Percentiles rank a stretch among this genome's conserved stretches.
Conservation (phyloP, 768 basidiomycete species). For the Cyclocybe aegerita region DNA sequence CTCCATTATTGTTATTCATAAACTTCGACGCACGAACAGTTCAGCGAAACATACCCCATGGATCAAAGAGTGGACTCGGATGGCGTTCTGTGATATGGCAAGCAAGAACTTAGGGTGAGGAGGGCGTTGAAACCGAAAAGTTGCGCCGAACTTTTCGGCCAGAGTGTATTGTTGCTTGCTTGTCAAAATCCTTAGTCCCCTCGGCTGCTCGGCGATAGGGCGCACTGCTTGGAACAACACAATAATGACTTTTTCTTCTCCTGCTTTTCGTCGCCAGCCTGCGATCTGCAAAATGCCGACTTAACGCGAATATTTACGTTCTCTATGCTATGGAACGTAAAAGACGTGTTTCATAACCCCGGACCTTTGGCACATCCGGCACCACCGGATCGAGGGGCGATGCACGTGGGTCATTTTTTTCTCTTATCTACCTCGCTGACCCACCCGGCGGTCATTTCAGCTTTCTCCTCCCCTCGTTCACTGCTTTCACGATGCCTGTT, state of each 20-base stretch:
- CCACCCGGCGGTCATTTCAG: not conserved
- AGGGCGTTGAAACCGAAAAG: not conserved
- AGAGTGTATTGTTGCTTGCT: constrained; percentile 5
- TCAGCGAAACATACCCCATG: too few relatives aligned
- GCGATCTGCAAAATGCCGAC: too few relatives aligned
- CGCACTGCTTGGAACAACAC: too few relatives aligned
- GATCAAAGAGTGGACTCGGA: too few relatives aligned
- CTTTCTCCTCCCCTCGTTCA: constrained; percentile 11
- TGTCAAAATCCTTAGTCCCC: not conserved
- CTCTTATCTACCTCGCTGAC: constrained; percentile 7
- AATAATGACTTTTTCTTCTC: too few relatives aligned
- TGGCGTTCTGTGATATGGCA: too few relatives aligned
- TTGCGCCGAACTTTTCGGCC: not conserved
- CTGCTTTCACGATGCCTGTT: constrained; percentile 43
- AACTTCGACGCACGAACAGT: too few relatives aligned
- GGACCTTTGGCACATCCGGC: constrained; percentile 16
- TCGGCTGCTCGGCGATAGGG: too few relatives aligned
- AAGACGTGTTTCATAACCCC: constrained; percentile 5
- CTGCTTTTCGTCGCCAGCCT: not conserved
- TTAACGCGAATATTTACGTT: not conserved
- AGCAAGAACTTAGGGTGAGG: too few relatives aligned
- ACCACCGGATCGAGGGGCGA: constrained; percentile 5
- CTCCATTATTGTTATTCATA: too few relatives aligned
- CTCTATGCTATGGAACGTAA: not conserved
- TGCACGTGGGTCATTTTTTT: constrained; percentile 22